phyloP scores from a whole-genome alignment of 2,329 filamentous ascomycete species.

The Geoglossum cookeanum region DNA sequence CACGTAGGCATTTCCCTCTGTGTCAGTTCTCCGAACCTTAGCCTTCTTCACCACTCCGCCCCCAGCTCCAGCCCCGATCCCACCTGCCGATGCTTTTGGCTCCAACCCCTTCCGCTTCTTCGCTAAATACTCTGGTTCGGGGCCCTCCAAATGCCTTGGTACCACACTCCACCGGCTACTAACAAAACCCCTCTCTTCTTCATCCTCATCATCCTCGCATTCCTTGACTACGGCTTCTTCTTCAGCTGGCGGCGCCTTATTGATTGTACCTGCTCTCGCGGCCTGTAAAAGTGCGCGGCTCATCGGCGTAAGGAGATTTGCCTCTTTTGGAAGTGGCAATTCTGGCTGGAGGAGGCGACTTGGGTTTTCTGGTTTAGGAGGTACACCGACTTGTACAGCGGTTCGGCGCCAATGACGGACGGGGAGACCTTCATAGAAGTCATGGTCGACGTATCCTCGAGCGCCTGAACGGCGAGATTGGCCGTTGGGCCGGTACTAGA shows the following conservation, averaged over 20 bases:
- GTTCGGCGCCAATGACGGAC: constrained; percentile 79
- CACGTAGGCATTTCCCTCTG: constrained; percentile 61
- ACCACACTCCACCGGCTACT: constrained; percentile 38
- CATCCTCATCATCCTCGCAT: constrained; percentile 23
- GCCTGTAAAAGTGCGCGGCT: constrained; percentile 69
- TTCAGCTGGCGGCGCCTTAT: constrained; percentile 34
- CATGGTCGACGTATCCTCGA: constrained; percentile 41
- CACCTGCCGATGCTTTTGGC: constrained; percentile 21
- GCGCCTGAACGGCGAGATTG: constrained; percentile 35
- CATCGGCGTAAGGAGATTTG: constrained; percentile 53
- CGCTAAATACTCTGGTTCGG: constrained; percentile 42
- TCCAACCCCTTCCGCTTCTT: constrained; percentile 39
- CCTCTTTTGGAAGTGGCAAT: constrained; percentile 76
- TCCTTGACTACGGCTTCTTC: constrained; percentile 19
- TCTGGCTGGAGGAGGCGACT: constrained; percentile 56
- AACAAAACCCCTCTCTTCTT: constrained; percentile 31
- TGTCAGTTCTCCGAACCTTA: constrained; percentile 60
- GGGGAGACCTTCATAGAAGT: constrained; percentile 56
- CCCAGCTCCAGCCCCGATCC: constrained; percentile 2
- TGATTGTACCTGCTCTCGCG: constrained; percentile 56
- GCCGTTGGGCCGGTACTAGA: constrained; percentile 35
- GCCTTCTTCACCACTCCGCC: constrained; percentile 50
- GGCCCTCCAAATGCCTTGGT: constrained; percentile 35
- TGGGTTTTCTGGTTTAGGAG: constrained; percentile 39
- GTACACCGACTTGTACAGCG: constrained; percentile 47